Conservation (phyloP, 805 yeast species). For the Candida gorgasii region DNA sequence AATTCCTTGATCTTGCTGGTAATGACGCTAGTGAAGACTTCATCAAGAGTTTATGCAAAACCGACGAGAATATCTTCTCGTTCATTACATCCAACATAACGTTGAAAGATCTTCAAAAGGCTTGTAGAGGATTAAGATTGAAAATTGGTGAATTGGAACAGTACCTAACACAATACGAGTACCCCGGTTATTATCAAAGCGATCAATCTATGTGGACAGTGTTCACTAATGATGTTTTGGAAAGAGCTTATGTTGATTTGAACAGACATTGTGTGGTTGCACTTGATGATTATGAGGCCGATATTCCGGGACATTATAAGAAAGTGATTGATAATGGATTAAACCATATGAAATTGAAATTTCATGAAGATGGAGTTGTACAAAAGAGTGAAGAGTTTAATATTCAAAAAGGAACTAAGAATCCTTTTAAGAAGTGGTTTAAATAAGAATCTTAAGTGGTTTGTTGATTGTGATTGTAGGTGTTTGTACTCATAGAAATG, state of each 20-base stretch:
- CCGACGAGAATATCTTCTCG: slow-evolving; percentile 34
- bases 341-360: slow-evolving; percentile 31
- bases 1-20: slow-evolving; percentile 41
- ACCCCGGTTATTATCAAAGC: slow-evolving; percentile 26
- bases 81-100: slow-evolving; percentile 45
- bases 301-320: slow-evolving; percentile 25
- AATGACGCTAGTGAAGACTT: slow-evolving; percentile 58
- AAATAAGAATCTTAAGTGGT: slow-evolving; percentile 22
- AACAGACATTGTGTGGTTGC: slow-evolving; percentile 31
- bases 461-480: too few species aligned
- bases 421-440: slow-evolving; percentile 44
- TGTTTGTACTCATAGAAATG: too few species aligned
- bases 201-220: slow-evolving; percentile 35
- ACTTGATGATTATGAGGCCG: slow-evolving; percentile 25
- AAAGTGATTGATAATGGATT: slow-evolving; percentile 36
- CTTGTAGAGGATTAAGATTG: slow-evolving; percentile 32
- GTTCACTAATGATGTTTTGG: slow-evolving; percentile 32
- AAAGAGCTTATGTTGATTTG: slow-evolving; percentile 30
- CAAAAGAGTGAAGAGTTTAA: slow-evolving; percentile 2
- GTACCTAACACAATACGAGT: slow-evolving; percentile 33
- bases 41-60: slow-evolving; percentile 40
- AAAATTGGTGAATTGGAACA: slow-evolving; percentile 31
- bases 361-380: slow-evolving; percentile 19
- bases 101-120: slow-evolving; percentile 43
- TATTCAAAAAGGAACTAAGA: slow-evolving; percentile 16